Evolutionary conservation across 2,329 filamentous ascomycete species (phyloP), one percentile per base, ranked within the genome.

Genomic region (Lachnellula suecica): DNA sequence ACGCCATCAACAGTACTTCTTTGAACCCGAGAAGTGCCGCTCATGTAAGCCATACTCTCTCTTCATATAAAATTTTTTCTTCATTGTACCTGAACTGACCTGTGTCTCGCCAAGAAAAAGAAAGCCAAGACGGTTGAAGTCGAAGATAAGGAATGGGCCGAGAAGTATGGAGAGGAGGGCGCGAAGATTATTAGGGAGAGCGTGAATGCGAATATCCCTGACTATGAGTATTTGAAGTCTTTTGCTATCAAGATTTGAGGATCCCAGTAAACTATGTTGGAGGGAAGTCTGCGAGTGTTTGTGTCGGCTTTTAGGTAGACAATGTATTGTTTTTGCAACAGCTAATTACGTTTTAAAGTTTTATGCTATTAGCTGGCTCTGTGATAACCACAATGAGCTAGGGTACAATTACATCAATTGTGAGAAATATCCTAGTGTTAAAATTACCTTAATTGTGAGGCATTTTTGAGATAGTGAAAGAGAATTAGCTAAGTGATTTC

Each of bases 141-240:
- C 56, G 83, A 91, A 61, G 80, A 89, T 63, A 73, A 74, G 44
- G 85, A 90, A 61, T 94, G 89, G 89, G 74, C 72, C 25, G 74
- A 85, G 59, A 91, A 90, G 71, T 94, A 81, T 63, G 89, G 89
- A 29, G 78, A 84, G 43, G 79, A 91, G 64, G 88, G 77, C 11
- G 84, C 86, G 51, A 84, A 82, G 67, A 68, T 85, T 43, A 93
- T 94, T 65, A 76, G 84, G 54, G 75, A 84, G 62, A 85, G 81
- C 11, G 89, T 92, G 34, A 79, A 89, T 55, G 84, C 80, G 49
- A 92, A 91, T 64, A 73, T 89, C 44, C 75, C 78, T 46, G 79
- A 91, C 67, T 94, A 94, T 69, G 87, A 93, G 71, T 91, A 92
- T 67, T 73, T 94, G 70, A 92, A 88, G 79, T 79, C 83, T 63